Evolutionary conservation across 2,329 filamentous ascomycete species (phyloP), one percentile per base, ranked within the genome.

Genomic region (Cladosporium halotolerans): DNA sequence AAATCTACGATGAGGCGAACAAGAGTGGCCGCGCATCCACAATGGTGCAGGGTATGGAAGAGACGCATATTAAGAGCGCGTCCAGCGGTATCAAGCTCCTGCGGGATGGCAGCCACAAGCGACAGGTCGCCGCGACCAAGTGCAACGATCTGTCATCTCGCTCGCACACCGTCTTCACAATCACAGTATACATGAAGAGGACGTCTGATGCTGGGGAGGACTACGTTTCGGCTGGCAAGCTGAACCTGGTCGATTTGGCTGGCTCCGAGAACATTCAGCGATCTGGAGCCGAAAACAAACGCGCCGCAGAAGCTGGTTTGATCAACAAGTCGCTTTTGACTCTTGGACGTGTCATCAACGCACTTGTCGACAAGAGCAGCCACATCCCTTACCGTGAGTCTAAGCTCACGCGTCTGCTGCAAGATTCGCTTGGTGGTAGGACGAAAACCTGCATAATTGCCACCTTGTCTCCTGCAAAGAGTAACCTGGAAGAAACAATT

Each of bases 401-500:
- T 2, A 99, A 99, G 70, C 82, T 99, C 64, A 99, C 93, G 2
- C 83, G 93, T 16, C 76, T 99, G 3, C 76, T 99, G 16, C 95
- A 99, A 83, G 95, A 99, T 68, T 99, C 95, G 0, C 80, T 99
- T 0, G 93, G 93, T 57, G 93, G 93, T 3, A 83, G 87, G 49
- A 99, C 95, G 1, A 99, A 99, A 68, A 99, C 93, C 0, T 99
- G 93, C 74, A 99, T 99, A 60, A 97, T 99, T 65, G 93, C 93
- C 5, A 99, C 93, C 0, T 81, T 99, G 39, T 97, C 93, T 2
- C 91, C 93, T 1, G 89, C 91, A 7, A 95, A 93, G 70, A 91
- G 86, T 71, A 99, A 97, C 63, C 77, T 99, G 1, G 93, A 99
- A 66, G 93, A 99, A 71, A 99, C 95, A 0, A 97, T 99, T 56